phyloP scores from a whole-genome alignment of 768 basidiomycete genomes.

The Gautieria morchelliformis region DNA sequence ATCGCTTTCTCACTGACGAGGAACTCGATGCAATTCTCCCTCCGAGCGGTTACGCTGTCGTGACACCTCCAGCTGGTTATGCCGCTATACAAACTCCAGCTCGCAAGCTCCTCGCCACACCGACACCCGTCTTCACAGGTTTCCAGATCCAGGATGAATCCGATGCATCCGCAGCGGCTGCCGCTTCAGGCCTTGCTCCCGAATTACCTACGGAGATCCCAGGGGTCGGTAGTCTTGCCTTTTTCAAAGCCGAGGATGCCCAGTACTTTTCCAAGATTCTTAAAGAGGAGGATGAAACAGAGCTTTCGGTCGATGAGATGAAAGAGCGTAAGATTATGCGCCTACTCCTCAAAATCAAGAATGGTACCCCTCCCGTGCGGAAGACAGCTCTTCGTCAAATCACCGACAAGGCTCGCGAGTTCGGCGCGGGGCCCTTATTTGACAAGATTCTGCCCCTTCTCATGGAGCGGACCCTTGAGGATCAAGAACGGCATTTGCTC shows the following conservation, averaged over 20 bases:
- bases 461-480: constrained; percentile 96
- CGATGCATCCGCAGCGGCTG: constrained; percentile 78
- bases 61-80: constrained; percentile 91
- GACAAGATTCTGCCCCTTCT: constrained; percentile 97
- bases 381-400: constrained; percentile 97
- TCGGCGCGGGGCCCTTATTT: constrained; percentile 95
- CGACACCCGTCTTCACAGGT: constrained; percentile 55
- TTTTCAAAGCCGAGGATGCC: constrained; percentile 97
- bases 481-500: constrained; percentile 94
- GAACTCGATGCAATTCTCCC: constrained; percentile 91
- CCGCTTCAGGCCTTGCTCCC: constrained; percentile 84
- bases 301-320: constrained; percentile 91
- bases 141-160: constrained; percentile 97
- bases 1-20: constrained; percentile 91
- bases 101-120: constrained; percentile 41
- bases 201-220: constrained; percentile 97
- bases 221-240: constrained; percentile 92
- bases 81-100: constrained; percentile 56
- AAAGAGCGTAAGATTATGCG: constrained; percentile 99
- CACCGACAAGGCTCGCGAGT: constrained; percentile 97
- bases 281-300: constrained; percentile 91
- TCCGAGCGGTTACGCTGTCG: constrained; percentile 76
- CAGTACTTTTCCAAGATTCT: constrained; percentile 96
- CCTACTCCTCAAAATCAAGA: constrained; percentile 95
- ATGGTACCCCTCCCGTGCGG: constrained; percentile 95